phyloP scores from a whole-genome alignment of 768 basidiomycete genomes.

The Rhodosporidiobolus sp. region DNA sequence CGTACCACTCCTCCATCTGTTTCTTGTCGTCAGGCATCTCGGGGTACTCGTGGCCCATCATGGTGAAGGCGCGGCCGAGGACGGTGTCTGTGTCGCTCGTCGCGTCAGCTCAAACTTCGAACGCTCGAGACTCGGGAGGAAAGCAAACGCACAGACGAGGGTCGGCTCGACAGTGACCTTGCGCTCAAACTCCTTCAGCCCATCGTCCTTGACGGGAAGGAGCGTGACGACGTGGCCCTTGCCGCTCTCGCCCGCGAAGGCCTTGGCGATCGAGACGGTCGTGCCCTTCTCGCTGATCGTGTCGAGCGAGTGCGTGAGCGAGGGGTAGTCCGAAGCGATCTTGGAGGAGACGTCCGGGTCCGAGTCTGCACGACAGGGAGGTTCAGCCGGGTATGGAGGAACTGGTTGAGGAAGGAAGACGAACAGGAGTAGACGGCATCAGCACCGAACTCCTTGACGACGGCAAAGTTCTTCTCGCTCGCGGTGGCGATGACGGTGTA shows the following conservation, averaged over 20 bases:
- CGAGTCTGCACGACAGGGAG: constrained; percentile 10
- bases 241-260: background rate
- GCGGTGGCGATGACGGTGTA: constrained; percentile 55
- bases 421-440: constrained; percentile 51
- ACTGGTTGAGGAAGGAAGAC: background rate
- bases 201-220: constrained; percentile 8
- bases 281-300: constrained; percentile 34
- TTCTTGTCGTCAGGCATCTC: constrained; percentile 15
- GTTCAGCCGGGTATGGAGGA: background rate
- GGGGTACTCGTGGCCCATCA: constrained; percentile 16
- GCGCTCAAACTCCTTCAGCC: background rate
- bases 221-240: constrained; percentile 34
- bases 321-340: constrained; percentile 34
- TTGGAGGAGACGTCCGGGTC: constrained; percentile 28
- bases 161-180: constrained; percentile 14
- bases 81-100: constrained; percentile 10
- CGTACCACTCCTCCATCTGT: constrained; percentile 17
- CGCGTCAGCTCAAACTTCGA: too few relatives aligned
- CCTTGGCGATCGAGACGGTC: constrained; percentile 18
- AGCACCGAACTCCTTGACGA: constrained; percentile 53
- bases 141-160: constrained; percentile 15
- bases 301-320: constrained; percentile 34
- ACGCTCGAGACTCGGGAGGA: background rate
- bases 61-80: constrained; percentile 16
- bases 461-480: constrained; percentile 50